phyloP scores from a whole-genome alignment of 2,329 filamentous ascomycete genomes.

The Fusarium tanahbumbuense region DNA sequence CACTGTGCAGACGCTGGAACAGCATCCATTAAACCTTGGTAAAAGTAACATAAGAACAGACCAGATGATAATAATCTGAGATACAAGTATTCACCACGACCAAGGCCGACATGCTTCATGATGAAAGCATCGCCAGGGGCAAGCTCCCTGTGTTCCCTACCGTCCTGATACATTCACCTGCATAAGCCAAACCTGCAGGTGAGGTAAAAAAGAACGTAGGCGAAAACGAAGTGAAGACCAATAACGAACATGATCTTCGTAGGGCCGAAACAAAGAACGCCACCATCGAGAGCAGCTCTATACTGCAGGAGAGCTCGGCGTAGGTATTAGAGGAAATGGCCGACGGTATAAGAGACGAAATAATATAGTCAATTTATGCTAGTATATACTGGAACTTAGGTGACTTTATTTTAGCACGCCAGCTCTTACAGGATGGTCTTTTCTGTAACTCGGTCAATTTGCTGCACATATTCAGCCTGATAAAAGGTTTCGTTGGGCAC shows the following conservation, averaged over 20 bases:
- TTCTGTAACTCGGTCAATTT: not conserved
- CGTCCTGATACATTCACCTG: not conserved
- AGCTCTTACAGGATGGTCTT: no score
- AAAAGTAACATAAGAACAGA: not conserved
- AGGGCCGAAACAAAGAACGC: not conserved
- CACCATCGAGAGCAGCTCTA: not conserved
- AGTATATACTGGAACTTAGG: not conserved
- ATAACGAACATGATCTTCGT: not conserved
- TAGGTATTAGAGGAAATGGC: not conserved
- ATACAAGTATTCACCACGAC: not conserved
- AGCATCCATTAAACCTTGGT: not conserved
- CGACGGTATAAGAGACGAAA: not conserved
- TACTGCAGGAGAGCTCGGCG: not conserved
- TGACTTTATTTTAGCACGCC: no score
- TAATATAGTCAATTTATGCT: not conserved
- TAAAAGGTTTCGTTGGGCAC: not conserved
- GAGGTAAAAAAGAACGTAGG: not conserved
- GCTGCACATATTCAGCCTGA: not conserved
- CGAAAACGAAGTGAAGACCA: not conserved
- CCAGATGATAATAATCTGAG: not conserved
- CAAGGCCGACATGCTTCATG: not conserved
- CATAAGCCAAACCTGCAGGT: not conserved
- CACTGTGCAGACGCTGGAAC: not conserved
- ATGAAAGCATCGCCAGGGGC: no score
- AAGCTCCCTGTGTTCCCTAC: not conserved